Base-by-base conservation (phyloP, 129 eudicot species). In the Pittosporum tobira region DNA sequence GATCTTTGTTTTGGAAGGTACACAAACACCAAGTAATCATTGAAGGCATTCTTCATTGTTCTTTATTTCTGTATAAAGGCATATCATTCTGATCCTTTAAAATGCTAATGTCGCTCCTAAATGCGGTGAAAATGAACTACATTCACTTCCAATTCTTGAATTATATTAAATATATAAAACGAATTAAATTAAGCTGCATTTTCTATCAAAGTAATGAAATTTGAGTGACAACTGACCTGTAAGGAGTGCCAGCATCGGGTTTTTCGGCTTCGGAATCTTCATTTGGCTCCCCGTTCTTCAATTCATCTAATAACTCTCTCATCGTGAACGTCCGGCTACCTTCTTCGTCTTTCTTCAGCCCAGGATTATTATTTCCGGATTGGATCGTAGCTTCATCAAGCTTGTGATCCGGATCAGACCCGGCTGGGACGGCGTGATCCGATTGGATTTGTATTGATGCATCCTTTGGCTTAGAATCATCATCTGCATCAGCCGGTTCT, bases 261-360 rank as follows among this genome's bases (percentile, higher is more conserved):
- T 53, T 65, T 42, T 64, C 38, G 19, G 27, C 61, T 4, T 61
- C 76, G 34, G 75, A 62, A 54, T 29, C 71, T 24, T 65, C 64
- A 58, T 46, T 69, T 29, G 47, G 61, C 21, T 67, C 73, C 13
- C 71, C 85, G 51, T 34, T 78, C 78, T 79, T 83, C 81, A 83
- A 83, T 61, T 79, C 96, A 51, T 61, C 67, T 63, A 88, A 46
- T 69, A 88, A 80, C 53, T 84, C 89, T 51, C 75, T 73, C 94
- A 88, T 84, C 5, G 84, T 81, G 46, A 78, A 81, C 50, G 78
- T 78, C 30, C 78, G 82, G 63, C 59, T 72, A 12, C 86, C 94
- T 64, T 79, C 75, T 64, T 79, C 75, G 22, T 72, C 73, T 26
- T 75, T 62, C n/a, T 22, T 55, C 61, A 76, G 64, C 60, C 51